phyloP scores from a whole-genome alignment of 257 asterid species.

The Capsicum pubescens region DNA sequence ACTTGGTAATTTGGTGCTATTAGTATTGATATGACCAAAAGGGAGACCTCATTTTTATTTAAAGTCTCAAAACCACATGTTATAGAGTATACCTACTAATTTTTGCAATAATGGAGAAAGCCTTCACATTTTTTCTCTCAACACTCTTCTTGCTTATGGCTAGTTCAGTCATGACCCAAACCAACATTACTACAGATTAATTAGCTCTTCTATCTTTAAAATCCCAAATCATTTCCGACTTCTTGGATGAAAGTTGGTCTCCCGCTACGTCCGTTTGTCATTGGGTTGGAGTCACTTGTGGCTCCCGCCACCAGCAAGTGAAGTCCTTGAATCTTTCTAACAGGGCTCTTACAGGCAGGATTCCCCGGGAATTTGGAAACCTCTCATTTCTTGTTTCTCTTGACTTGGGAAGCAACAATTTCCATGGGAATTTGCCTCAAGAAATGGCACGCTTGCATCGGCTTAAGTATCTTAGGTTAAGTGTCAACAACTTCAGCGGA shows the following conservation, averaged over 20 bases:
- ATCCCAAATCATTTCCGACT: not conserved
- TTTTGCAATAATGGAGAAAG: too few relatives aligned
- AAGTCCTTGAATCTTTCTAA: not conserved
- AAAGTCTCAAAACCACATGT: too few relatives aligned
- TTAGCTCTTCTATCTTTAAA: too few relatives aligned
- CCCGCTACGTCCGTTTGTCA: not conserved
- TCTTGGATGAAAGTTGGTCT: not conserved
- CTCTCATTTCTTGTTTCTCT: not conserved
- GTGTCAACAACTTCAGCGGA: not conserved
- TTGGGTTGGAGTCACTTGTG: not conserved
- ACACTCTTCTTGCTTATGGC: too few relatives aligned
- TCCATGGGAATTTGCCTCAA: not conserved
- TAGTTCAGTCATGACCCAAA: too few relatives aligned
- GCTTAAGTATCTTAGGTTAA: not conserved
- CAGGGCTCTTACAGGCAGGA: not conserved
- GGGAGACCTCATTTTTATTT: too few relatives aligned
- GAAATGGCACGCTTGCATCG: not conserved
- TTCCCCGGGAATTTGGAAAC: not conserved
- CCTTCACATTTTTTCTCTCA: too few relatives aligned
- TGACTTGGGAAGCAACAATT: not conserved
- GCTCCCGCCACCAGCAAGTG: not conserved
- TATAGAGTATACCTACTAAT: too few relatives aligned
- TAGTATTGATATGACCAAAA: too few relatives aligned
- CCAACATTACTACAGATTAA: too few relatives aligned
- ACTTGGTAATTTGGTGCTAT: too few relatives aligned